Conservation (phyloP, 2,329 filamentous ascomycete species). For the Cladophialophora immunda region DNA sequence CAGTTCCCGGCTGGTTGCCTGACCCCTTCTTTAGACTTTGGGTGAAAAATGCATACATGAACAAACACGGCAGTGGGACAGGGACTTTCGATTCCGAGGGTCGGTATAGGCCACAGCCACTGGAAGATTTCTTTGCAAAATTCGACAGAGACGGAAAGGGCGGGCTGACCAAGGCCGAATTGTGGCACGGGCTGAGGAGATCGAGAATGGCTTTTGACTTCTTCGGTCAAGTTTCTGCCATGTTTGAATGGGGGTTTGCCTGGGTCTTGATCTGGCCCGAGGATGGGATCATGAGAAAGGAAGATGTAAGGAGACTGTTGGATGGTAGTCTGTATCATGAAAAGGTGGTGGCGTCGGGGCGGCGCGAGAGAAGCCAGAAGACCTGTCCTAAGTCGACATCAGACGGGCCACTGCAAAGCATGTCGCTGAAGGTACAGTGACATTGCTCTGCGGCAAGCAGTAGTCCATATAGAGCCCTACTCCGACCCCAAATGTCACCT, state of each 20-base stretch:
- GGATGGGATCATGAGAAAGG: constrained; percentile 44
- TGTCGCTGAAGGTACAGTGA: constrained; percentile 11
- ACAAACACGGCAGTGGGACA: constrained; percentile 55
- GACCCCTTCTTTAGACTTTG: constrained; percentile 56
- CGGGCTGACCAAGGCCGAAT: constrained; percentile 50
- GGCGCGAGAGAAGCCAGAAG: constrained; percentile 2
- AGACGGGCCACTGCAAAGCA: not conserved
- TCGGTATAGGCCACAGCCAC: constrained; percentile 55
- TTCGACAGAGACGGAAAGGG: constrained; percentile 51
- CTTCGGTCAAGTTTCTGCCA: constrained; percentile 47
- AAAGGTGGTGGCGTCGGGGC: constrained; percentile 5
- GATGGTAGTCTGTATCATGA: constrained; percentile 38
- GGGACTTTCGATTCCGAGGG: constrained; percentile 57
- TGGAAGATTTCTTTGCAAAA: constrained; percentile 60
- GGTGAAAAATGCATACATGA: constrained; percentile 51
- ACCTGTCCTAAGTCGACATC: not conserved
- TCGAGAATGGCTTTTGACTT: constrained; percentile 24
- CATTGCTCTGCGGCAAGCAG: not conserved
- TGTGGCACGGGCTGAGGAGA: constrained; percentile 21
- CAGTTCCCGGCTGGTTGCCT: constrained; percentile 52
- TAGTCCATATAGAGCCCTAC: not conserved
- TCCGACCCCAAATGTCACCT: not conserved
- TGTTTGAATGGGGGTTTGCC: constrained; percentile 50
- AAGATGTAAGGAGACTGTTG: constrained; percentile 43
- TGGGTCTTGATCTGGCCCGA: constrained; percentile 45